Evolutionary conservation across 2,329 filamentous ascomycete species (phyloP).

Genomic region (Diaporthe citri): DNA sequence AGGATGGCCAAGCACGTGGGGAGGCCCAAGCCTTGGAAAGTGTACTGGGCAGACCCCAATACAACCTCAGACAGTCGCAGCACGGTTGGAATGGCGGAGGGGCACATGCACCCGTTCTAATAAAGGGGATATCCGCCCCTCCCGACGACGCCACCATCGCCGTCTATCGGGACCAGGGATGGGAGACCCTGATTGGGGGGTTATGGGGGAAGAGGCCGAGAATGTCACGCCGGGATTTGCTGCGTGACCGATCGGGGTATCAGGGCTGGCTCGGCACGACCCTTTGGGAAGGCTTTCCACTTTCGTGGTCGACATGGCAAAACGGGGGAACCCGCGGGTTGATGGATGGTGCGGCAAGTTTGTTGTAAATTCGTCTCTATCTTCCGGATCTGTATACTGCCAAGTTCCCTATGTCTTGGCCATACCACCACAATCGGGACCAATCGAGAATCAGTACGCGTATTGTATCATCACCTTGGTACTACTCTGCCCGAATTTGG

Average conservation of each 20-base stretch:
- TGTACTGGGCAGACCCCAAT: background rate
- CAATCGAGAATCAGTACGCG: background rate
- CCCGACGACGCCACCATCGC: background rate
- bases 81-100: background rate
- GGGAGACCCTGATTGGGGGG: background rate
- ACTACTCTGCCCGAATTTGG: background rate
- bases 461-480: background rate
- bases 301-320: background rate
- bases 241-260: background rate
- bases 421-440: background rate
- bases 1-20: background rate
- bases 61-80: background rate
- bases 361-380: background rate
- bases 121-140: background rate
- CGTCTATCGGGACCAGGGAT: background rate
- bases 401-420: background rate
- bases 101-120: background rate
- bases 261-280: background rate
- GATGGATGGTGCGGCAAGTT: background rate
- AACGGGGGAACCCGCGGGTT: background rate
- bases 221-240: background rate
- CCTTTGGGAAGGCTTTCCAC: background rate
- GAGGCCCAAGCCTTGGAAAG: background rate
- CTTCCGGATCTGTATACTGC: background rate
- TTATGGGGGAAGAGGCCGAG: background rate